Conservation (phyloP, 176 grass and related monocot species). For the Miscanthus lutarioriparius region DNA sequence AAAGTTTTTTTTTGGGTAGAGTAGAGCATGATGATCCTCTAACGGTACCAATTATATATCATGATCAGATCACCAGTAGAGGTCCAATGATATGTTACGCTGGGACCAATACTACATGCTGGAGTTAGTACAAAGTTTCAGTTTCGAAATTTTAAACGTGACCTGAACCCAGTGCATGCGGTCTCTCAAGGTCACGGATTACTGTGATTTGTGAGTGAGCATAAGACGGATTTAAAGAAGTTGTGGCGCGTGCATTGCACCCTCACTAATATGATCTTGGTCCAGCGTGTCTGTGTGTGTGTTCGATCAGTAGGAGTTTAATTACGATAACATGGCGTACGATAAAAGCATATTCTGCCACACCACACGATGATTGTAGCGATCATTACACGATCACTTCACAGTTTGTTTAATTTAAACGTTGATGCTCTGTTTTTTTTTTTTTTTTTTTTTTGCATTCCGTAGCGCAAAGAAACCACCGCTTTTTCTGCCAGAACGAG, state of each 20-base stretch:
- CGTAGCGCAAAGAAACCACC: constrained; percentile 21
- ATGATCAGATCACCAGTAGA: not conserved
- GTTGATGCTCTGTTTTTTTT: constrained; percentile 1
- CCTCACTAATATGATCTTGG: no score
- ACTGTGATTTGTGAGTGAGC: not conserved
- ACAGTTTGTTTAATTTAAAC: constrained; percentile 34
- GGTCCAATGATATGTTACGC: not conserved
- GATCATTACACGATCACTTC: constrained; percentile 29
- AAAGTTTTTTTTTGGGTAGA: not conserved
- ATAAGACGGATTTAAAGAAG: not conserved
- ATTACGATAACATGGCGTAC: constrained; percentile 12
- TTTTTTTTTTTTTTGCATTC: constrained; percentile 28
- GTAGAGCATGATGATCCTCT: not conserved
- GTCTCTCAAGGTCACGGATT: not conserved
- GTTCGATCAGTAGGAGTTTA: no score
- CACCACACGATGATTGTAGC: constrained; percentile 16
- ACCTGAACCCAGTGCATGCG: not conserved
- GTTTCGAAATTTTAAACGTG: not conserved
- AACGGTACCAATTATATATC: not conserved
- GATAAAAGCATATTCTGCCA: constrained; percentile 25
- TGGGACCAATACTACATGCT: not conserved
- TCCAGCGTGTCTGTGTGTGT: no score
- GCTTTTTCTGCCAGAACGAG: constrained; percentile 24
- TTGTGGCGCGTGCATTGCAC: no score
- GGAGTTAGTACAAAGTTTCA: not conserved